Percentiles rank a stretch among this genome's conserved stretches.
Evolutionary conservation across 768 basidiomycete genomes (phyloP).

Genomic region (Albatrellus ellisii): DNA sequence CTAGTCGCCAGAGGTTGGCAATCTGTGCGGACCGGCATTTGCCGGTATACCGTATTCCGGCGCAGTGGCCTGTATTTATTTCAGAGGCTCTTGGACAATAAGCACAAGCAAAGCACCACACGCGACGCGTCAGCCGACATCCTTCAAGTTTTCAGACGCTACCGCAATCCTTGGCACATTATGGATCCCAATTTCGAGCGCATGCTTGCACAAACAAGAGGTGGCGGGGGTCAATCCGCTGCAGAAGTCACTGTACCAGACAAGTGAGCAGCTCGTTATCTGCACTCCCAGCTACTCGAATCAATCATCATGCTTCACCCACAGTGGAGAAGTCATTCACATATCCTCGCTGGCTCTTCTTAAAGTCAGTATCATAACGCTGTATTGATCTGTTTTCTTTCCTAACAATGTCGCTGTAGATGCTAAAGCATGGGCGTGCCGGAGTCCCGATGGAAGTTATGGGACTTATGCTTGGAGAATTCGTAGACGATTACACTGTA

Average conservation of each 20-base stretch:
- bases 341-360: slow-evolving; percentile 95
- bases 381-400: background rate
- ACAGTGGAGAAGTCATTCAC: slow-evolving; percentile 87
- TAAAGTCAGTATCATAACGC: slow-evolving; percentile 45
- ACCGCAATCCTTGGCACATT: slow-evolving; percentile 2
- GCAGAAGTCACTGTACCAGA: slow-evolving; percentile 52
- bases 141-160: slow-evolving; percentile 3
- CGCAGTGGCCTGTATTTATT: slow-evolving; percentile 14
- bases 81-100: slow-evolving; percentile 17
- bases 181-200: slow-evolving; percentile 22
- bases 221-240: slow-evolving; percentile 14
- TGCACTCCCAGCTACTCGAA: slow-evolving; percentile 3
- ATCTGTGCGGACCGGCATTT: background rate
- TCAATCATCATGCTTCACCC: slow-evolving; percentile 8
- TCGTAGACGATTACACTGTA: slow-evolving; percentile 94
- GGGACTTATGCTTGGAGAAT: slow-evolving; percentile 96
- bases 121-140: slow-evolving; percentile 15
- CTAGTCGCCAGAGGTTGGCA: background rate
- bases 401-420: slow-evolving; percentile 36
- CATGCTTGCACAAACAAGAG: slow-evolving; percentile 21
- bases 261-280: slow-evolving; percentile 38
- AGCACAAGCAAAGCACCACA: slow-evolving; percentile 6
- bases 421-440: slow-evolving; percentile 97
- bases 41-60: slow-evolving; percentile 18
- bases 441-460: slow-evolving; percentile 99